Evolutionary conservation across 768 basidiomycete genomes (phyloP).

Genomic region (Tylopilus sp.): DNA sequence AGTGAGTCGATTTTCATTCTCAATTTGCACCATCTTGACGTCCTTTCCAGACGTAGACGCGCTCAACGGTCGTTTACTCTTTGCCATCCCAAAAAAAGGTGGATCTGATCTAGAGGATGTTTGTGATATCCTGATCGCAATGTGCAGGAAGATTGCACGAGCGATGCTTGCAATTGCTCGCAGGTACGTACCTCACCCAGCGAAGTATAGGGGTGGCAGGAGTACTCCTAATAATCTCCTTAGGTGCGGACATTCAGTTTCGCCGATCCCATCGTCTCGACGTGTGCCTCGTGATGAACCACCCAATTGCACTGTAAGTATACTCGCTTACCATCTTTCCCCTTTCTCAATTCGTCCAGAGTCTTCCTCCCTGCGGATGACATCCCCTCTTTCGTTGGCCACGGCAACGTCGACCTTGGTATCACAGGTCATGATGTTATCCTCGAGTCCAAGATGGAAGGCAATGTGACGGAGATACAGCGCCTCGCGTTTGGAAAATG

Average conservation of each 20-base stretch:
- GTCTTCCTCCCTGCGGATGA: conserved; percentile 96
- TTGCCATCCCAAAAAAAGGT: conserved; percentile 99
- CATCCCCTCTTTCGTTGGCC: conserved; percentile 97
- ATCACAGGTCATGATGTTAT: conserved; percentile 99
- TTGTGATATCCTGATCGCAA: neutral
- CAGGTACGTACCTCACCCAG: conserved; percentile 65
- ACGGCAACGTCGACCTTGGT: conserved; percentile 94
- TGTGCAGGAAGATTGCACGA: conserved; percentile 79
- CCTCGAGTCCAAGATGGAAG: conserved; percentile 81
- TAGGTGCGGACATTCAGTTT: conserved; percentile 96
- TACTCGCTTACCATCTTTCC: neutral
- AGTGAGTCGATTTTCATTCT: conserved; percentile 12
- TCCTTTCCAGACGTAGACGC: conserved; percentile 56
- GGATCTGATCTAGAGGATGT: neutral
- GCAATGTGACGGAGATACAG: conserved; percentile 72
- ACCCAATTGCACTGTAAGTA: conserved; percentile 87
- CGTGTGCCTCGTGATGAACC: conserved; percentile 91
- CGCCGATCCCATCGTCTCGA: conserved; percentile 84
- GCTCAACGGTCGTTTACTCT: conserved; percentile 81
- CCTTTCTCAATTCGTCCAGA: conserved; percentile 37
- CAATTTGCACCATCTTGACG: neutral
- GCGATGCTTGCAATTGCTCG: conserved; percentile 80
- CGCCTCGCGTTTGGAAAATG: conserved; percentile 94
- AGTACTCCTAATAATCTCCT: no score
- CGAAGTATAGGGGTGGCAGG: no score